phyloP scores from a whole-genome alignment of 352 stramenopile species.

The Plasmopara viticola region DNA sequence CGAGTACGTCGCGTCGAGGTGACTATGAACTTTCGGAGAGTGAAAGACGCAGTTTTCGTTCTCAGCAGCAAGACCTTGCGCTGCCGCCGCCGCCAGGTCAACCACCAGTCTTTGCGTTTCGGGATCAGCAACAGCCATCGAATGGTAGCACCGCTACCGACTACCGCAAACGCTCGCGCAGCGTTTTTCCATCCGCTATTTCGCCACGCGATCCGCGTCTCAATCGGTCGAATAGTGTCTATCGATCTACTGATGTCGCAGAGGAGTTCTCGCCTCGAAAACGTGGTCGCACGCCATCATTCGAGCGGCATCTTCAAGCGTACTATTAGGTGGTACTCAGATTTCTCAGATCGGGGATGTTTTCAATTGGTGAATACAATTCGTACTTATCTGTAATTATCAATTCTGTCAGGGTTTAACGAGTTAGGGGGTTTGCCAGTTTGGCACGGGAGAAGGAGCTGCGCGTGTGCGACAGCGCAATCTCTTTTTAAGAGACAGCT shows the following conservation, averaged over 20 bases:
- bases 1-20: conserved; percentile 5
- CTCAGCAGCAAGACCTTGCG: conserved; percentile 5
- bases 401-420: background rate
- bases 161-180: conserved; percentile 27
- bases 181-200: conserved; percentile 16
- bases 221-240: conserved; percentile 31
- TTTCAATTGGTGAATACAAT: conserved; percentile 17
- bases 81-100: conserved; percentile 5
- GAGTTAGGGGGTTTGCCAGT: conserved; percentile 8
- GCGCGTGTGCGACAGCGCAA: conserved; percentile 13
- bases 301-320: conserved; percentile 11
- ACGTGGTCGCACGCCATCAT: conserved; percentile 20
- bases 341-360: conserved; percentile 8
- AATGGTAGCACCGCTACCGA: background rate
- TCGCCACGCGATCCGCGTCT: conserved; percentile 15
- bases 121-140: conserved; percentile 8
- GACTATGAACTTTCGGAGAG: conserved; percentile 13
- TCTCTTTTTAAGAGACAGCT: conserved; percentile 7
- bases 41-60: conserved; percentile 6
- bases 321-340: conserved; percentile 20
- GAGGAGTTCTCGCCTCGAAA: conserved; percentile 25
- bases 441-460: conserved; percentile 22
- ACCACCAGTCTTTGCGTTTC: conserved; percentile 10
- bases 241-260: conserved; percentile 9
- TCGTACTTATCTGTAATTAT: conserved; percentile 19